Evolutionary conservation across 1,284 basidiomycete species (phyloP), one percentile per base, ranked within the genome.

Genomic region (Somion occarium): DNA sequence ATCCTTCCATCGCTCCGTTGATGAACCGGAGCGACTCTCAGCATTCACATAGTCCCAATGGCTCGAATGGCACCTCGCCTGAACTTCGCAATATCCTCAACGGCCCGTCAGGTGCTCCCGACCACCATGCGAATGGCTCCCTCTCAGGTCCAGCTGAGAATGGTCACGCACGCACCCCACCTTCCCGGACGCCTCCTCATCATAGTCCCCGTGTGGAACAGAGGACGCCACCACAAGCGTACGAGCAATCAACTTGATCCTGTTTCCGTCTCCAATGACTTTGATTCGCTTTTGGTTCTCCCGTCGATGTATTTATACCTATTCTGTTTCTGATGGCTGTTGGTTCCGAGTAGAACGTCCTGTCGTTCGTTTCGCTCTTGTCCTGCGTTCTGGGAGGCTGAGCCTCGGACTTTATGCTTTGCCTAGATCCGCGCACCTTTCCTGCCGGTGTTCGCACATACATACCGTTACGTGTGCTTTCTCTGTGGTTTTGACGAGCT

Each of bases 1-100:
- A 78, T 62, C 75, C 75, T 52, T 75, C 73, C 44, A 74, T 76
- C 56, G 73, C 75, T 44, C 75, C 75, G 18, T 64, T 76, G 7
- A 63, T 69, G 56, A 55, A 53, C 46, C 61, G 56, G 52, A 53
- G 53, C 22, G 62, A 60, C 13, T 54, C 24, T 5, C 50, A 51
- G 41, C 30, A 43, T 24, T 27, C 27, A 3, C 43, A 53, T 19
- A 42, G 57, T 50, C 55, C 53, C 43, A 50, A 44, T 23, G 53
- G 59, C 49, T 54, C 53, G 39, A 50, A 44, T 23, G 53, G 59
- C 49, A 53, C 54, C 22, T 52, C 59, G 22, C 57, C 62, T 41
- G 63, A 61, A 47, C 61, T 66, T 43, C 59, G 64, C 25, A 60
- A 60, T 44, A 52, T 66, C 44, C 58, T 66, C 39, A 64, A 65